phyloP scores from a whole-genome alignment of 768 basidiomycete genomes.

The Trametes punicea region DNA sequence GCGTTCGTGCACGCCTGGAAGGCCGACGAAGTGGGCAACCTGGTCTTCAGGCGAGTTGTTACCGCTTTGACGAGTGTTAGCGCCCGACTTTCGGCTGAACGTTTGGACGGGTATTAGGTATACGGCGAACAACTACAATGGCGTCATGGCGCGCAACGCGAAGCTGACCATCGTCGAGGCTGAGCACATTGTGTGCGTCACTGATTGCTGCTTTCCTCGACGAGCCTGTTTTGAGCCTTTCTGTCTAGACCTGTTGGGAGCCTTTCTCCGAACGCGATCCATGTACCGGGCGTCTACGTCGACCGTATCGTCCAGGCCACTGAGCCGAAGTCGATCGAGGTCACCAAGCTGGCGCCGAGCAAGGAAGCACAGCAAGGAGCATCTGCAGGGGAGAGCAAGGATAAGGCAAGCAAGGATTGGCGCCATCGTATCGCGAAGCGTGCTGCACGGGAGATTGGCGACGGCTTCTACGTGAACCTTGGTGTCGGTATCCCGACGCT shows the following conservation, averaged over 20 bases:
- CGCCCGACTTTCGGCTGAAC: not conserved
- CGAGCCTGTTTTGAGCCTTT: not conserved
- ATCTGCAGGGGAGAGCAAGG: constrained; percentile 8
- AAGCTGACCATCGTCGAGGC: constrained; percentile 83
- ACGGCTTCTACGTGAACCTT: constrained; percentile 83
- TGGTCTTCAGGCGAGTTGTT: constrained; percentile 75
- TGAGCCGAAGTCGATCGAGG: constrained; percentile 74
- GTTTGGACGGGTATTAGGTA: constrained; percentile 44
- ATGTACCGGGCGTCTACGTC: constrained; percentile 80
- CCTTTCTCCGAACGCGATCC: constrained; percentile 75
- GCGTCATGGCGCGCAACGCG: constrained; percentile 84
- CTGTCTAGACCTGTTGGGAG: constrained; percentile 25
- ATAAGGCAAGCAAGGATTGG: constrained; percentile 31
- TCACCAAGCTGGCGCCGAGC: constrained; percentile 54
- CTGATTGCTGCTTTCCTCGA: not conserved
- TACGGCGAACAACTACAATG: constrained; percentile 81
- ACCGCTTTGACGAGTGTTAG: not conserved
- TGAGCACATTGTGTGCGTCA: constrained; percentile 29
- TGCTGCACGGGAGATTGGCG: constrained; percentile 82
- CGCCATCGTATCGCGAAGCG: constrained; percentile 71
- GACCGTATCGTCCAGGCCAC: constrained; percentile 81
- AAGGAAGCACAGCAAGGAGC: constrained; percentile 18
- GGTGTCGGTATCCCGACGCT: constrained; percentile 89
- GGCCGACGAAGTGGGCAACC: constrained; percentile 85
- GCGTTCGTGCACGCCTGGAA: constrained; percentile 89